Base-by-base conservation (phyloP, 2,329 filamentous ascomycete species). In the Stagonosporopsis tanaceti region DNA sequence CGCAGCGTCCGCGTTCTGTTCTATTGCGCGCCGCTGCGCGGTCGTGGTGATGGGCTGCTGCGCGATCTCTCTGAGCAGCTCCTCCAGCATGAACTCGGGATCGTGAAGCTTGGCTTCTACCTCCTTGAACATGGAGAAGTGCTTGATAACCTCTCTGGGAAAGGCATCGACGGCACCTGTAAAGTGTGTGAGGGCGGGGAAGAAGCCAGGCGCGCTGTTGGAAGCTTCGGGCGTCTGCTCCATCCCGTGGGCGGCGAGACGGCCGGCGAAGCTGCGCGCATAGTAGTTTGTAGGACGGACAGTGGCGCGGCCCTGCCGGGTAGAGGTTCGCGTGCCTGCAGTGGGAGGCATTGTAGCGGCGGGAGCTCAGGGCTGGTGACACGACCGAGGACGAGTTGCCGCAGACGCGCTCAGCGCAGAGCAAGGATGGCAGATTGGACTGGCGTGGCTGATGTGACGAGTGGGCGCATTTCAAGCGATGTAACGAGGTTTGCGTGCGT, bases 61-160 rank as follows among this genome's bases (percentile, higher is more conserved):
- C 56, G 79, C 76, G 38, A 90, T 87, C 50, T 84, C 84, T 60
- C 88, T 83, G 67, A 96, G 86, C 60, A 96, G 84, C 71, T 89
- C 85, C 71, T 90, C 88, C 57, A 99, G 84, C 70, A 89, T 85
- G 68, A 95, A 90, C 75, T 97, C 92, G 6, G 95, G 90, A 25
- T 88, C 88, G 78, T 93, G 95, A 63, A 96, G 91, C 80, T 99
- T 99, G 62, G 94, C 94, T 80, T 99, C 95, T 45, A 98, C 95
- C 79, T 99, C 95, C 77, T 97, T 97, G 66, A 99, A 84, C 54
- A 98, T 85, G 32, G 94, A 97, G 69, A 97, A 97, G 77, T 99
- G 94, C 73, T 93, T 89, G 67, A 97, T 92, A 47, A 97, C 91
- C 79, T 99, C 95, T 76, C 93, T 93, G 4, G 95, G 95, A 25